Evolutionary conservation across 495 filamentous ascomycete genomes (phyloP).

Genomic region (Xylaria bambusicola): DNA sequence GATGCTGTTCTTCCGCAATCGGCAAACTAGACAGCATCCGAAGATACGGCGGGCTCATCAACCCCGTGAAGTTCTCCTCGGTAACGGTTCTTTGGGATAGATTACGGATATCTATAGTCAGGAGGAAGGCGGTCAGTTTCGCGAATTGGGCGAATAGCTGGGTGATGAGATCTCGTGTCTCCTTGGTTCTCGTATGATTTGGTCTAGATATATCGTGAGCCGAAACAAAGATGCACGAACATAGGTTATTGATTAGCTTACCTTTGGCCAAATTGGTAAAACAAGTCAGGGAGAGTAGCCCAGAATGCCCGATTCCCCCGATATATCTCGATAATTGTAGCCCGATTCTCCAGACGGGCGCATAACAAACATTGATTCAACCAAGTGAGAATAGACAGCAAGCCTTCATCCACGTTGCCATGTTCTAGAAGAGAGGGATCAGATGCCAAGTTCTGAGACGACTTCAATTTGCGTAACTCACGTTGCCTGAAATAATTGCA

Average conservation of each 20-base stretch:
- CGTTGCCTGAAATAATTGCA: constrained; percentile 41
- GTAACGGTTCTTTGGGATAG: constrained; percentile 13
- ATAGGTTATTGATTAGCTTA: constrained; percentile 12
- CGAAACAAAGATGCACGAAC: neutral
- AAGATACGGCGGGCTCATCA: constrained; percentile 31
- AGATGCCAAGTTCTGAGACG: constrained; percentile 16
- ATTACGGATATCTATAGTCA: constrained; percentile 25
- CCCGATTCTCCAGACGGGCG: constrained; percentile 24
- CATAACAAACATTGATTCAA: constrained; percentile 43
- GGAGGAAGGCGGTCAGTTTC: constrained; percentile 29
- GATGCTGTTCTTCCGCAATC: constrained; percentile 20
- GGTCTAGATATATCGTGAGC: constrained; percentile 16
- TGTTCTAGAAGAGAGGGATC: constrained; percentile 30
- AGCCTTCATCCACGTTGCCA: constrained; percentile 40
- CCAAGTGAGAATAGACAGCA: constrained; percentile 44
- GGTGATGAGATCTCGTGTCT: constrained; percentile 27
- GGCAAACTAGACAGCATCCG: constrained; percentile 22
- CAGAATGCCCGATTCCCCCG: constrained; percentile 39
- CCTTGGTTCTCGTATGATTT: constrained; percentile 20
- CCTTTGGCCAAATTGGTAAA: constrained; percentile 26
- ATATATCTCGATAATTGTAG: constrained; percentile 38
- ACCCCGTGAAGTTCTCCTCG: constrained; percentile 22
- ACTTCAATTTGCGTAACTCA: constrained; percentile 24
- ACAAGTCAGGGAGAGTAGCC: constrained; percentile 28
- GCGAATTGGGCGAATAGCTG: constrained; percentile 26